Conservation (phyloP, 164 flowering plant species). For the Nelumbo lutea region DNA sequence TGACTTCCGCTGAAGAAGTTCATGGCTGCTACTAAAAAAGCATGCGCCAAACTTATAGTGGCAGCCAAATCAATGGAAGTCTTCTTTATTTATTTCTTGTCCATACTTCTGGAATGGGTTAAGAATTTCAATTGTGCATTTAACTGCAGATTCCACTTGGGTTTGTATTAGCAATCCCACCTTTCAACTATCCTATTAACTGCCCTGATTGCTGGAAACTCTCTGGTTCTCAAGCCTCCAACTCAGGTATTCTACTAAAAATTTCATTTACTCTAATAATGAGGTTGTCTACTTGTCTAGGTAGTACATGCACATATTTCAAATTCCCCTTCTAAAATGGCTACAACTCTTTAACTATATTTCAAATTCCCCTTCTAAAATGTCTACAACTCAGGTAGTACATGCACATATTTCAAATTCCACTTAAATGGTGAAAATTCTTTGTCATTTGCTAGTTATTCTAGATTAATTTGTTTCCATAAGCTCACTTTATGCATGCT, state of each 20-base stretch:
- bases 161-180: conserved; percentile 92
- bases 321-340: too few species aligned
- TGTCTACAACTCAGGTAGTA: too few species aligned
- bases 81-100: too few species aligned
- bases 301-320: not conserved
- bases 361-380: too few species aligned
- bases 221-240: conserved; percentile 94
- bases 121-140: not conserved
- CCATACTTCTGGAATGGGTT: not conserved
- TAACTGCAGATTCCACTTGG: conserved; percentile 88
- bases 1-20: too few species aligned
- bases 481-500: not conserved
- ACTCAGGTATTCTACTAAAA: conserved; percentile 68
- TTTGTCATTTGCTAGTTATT: not conserved
- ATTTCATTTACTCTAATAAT: not conserved
- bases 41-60: too few species aligned
- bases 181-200: conserved; percentile 96
- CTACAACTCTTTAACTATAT: too few species aligned
- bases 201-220: conserved; percentile 92
- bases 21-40: too few species aligned
- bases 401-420: too few species aligned
- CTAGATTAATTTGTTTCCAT: not conserved
- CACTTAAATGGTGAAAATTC: not conserved
- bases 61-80: too few species aligned
- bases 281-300: not conserved